Percentiles rank a stretch among this genome's conserved stretches.
phyloP scores from a whole-genome alignment of 805 yeast species.

The Komagataella kurtzmanii region DNA sequence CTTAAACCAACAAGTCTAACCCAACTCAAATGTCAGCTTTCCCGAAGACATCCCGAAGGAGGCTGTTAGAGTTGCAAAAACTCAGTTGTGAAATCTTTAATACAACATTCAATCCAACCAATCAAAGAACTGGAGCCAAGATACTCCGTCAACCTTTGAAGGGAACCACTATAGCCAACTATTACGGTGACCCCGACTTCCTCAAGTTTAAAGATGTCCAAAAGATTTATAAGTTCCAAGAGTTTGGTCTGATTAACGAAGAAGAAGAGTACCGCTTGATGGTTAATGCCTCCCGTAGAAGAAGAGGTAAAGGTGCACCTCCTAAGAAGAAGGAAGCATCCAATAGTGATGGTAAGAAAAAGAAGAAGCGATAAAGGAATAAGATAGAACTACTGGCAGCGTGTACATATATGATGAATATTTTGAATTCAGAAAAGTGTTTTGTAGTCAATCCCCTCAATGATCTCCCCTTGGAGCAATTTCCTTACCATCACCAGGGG shows the following conservation, averaged over 20 bases:
- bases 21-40: slow-evolving; percentile 3
- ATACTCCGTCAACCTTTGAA: slow-evolving; percentile 51
- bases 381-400: background rate
- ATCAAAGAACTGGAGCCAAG: slow-evolving; percentile 60
- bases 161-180: slow-evolving; percentile 58
- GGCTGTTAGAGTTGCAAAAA: slow-evolving; percentile 44
- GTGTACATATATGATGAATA: background rate
- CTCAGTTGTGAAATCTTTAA: slow-evolving; percentile 56
- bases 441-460: slow-evolving; percentile 16
- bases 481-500: slow-evolving; percentile 8
- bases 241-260: slow-evolving; percentile 42
- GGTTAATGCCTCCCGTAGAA: slow-evolving; percentile 53
- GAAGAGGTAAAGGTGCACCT: slow-evolving; percentile 86
- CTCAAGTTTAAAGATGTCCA: slow-evolving; percentile 51
- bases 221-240: slow-evolving; percentile 32
- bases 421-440: slow-evolving; percentile 12
- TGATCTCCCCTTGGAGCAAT: slow-evolving; percentile 15
- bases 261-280: slow-evolving; percentile 57
- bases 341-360: slow-evolving; percentile 26
- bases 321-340: slow-evolving; percentile 48
- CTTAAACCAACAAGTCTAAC: background rate
- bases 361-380: slow-evolving; percentile 3
- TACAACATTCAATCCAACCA: slow-evolving; percentile 54
- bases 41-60: slow-evolving; percentile 22
- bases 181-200: slow-evolving; percentile 65